A percentile compares a stretch with the other conserved stretches of the same genome.
These are phyloP conservation scores for Selaginella moellendorffii DNA, from an alignment of 75 land plant genomes.

Conservation along the genomic window DNA sequence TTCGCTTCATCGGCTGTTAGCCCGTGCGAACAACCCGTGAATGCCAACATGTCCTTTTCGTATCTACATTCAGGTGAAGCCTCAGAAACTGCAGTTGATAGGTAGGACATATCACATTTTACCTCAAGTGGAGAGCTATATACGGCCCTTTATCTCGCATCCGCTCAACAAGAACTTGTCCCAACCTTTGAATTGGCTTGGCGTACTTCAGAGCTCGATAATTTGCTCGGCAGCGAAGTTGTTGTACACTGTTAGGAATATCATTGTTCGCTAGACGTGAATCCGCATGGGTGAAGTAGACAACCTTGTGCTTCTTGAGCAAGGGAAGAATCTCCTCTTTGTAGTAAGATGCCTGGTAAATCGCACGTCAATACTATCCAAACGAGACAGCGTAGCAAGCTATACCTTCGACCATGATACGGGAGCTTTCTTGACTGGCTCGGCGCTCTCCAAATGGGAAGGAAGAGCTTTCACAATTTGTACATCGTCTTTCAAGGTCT, in stretches of 20 bases:
- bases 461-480: background rate
- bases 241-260: constrained; percentile 35
- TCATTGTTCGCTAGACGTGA: constrained; percentile 59
- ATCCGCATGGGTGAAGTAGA: constrained; percentile 51
- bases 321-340: constrained; percentile 23
- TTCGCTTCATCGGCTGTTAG: constrained; percentile 61
- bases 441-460: constrained; percentile 15
- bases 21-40: constrained; percentile 84
- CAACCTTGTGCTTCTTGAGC: constrained; percentile 49
- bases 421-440: constrained; percentile 63
- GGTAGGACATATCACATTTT: background rate
- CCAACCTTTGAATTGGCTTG: constrained; percentile 36
- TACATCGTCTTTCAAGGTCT: background rate
- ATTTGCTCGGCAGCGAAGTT: constrained; percentile 56
- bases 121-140: constrained; percentile 78
- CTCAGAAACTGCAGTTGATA: background rate
- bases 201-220: constrained; percentile 45
- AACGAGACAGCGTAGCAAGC: background rate
- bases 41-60: constrained; percentile 97
- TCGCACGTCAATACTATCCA: too few species aligned
- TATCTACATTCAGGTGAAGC: constrained; percentile 17
- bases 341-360: constrained; percentile 51
- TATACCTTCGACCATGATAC: constrained; percentile 66
- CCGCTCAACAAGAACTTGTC: constrained; percentile 30
- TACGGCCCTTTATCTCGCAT: constrained; percentile 26